Base-by-base conservation (phyloP, 768 basidiomycete genomes). In the Mycena capillaripes region DNA sequence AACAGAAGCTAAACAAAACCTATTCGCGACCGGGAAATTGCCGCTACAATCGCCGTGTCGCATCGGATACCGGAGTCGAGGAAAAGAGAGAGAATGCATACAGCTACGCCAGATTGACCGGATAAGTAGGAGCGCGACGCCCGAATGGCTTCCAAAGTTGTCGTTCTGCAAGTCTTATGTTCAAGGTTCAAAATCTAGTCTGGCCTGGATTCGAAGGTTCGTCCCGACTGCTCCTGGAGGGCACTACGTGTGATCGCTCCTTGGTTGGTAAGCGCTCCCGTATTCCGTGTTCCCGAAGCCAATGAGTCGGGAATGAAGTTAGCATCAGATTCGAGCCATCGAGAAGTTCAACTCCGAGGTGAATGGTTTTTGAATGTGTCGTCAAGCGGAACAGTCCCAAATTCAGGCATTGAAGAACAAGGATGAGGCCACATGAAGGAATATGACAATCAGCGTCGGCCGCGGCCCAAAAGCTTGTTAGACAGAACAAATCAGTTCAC, bases 391-490 rank as follows among this genome's bases (percentile, higher is more conserved):
- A 29, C 17, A 29, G 8, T 23, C 40, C 4, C 17, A 14, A 25
- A 4, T 5, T 17, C 17, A 19, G 21, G 29, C 10, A 36, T 36
- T 14, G n/a, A 21, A 23, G 21, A 61, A 61, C 59, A 61, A 19
- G 19, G 27, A 30, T 8, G 46, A 2, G 42, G 12, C 59, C 19
- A 19, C n/a, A 46, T 46, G 29, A 46, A 61, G 23, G 5, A 60
- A 30, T n/a, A 32, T 30, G 11, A 9, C 29, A 16, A 61, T 61
- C 27, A 46, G 6, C 27, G 59, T 30, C 25, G 32, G 58, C 12
- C 14, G 29, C 34, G 23, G 58, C 6, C n/a, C 17, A 38, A 66
- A 67, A 66, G 56, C 46, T 67, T 67, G 57, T 67, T 67, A 7
- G 66, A 67, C 66, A 67, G 12, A 38, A 40, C 38, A 55, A 55